Percentiles rank a stretch among this genome's conserved stretches.
Conservation (phyloP, 2,329 filamentous ascomycete species). For the Colletotrichum cordylinicola region DNA sequence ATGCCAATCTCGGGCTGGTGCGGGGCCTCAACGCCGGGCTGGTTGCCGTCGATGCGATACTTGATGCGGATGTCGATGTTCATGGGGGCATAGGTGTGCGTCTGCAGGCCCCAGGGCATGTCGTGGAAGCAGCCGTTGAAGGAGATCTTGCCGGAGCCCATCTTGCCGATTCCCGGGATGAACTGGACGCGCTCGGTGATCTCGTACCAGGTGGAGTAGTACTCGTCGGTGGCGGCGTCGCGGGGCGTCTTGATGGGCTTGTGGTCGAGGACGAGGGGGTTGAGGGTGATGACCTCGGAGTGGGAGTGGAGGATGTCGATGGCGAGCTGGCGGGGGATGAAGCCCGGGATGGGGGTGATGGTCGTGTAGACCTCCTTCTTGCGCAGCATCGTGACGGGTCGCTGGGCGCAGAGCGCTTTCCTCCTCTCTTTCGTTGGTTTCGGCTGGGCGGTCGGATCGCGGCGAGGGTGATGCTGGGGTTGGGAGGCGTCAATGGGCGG, state of each 20-base stretch:
- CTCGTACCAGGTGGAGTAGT: slow-evolving; percentile 77
- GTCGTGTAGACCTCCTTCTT: slow-evolving; percentile 72
- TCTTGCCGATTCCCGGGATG: slow-evolving; percentile 68
- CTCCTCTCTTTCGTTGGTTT: not conserved
- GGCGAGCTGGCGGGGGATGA: slow-evolving; percentile 74
- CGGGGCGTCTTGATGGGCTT: slow-evolving; percentile 70
- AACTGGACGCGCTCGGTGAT: slow-evolving; percentile 73
- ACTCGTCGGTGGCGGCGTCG: slow-evolving; percentile 72
- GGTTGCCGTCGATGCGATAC: slow-evolving; percentile 72
- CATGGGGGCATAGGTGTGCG: slow-evolving; percentile 73
- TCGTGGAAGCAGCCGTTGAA: slow-evolving; percentile 78
- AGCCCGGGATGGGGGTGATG: slow-evolving; percentile 72
- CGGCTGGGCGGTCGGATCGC: not conserved
- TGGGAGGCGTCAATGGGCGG: not conserved
- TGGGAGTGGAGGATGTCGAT: slow-evolving; percentile 76
- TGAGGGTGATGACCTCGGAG: slow-evolving; percentile 73
- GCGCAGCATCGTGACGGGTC: slow-evolving; percentile 49
- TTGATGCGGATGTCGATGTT: slow-evolving; percentile 71
- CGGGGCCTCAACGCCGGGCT: slow-evolving; percentile 67
- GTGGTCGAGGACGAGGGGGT: slow-evolving; percentile 70
- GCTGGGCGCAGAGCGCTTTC: not conserved
- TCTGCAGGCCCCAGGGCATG: slow-evolving; percentile 75
- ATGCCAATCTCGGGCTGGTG: slow-evolving; percentile 68
- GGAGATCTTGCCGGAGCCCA: slow-evolving; percentile 68
- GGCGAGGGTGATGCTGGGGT: not conserved